A percentile compares a stretch with the other conserved stretches of the same genome.
Conservation (phyloP, 2,329 filamentous ascomycete genomes). For the Volutella citrinella region DNA sequence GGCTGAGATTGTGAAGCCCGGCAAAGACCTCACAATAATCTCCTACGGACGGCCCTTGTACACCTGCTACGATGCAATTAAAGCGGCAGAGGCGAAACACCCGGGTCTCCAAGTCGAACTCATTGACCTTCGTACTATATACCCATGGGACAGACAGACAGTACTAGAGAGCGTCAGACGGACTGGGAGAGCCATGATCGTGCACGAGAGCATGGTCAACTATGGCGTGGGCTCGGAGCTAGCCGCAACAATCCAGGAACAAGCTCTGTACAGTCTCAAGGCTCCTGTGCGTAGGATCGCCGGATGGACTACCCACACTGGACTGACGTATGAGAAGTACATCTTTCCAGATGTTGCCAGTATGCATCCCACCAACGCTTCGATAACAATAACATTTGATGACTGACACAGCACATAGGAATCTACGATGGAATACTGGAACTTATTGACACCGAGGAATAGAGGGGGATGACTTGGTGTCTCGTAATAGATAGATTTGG, state of each 20-base stretch:
- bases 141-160: constrained; percentile 82
- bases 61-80: constrained; percentile 72
- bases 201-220: constrained; percentile 89
- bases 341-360: constrained; percentile 80
- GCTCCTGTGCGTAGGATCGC: constrained; percentile 79
- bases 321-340: constrained; percentile 73
- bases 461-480: too few relatives aligned
- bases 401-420: constrained; percentile 51
- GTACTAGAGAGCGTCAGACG: constrained; percentile 78
- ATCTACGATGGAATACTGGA: constrained; percentile 68
- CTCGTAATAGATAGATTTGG: too few relatives aligned
- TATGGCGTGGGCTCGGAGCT: constrained; percentile 84
- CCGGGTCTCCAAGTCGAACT: constrained; percentile 74
- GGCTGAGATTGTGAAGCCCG: constrained; percentile 76
- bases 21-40: constrained; percentile 74
- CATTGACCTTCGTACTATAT: constrained; percentile 81
- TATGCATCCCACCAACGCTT: constrained; percentile 46
- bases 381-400: neutral
- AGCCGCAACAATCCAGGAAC: constrained; percentile 79
- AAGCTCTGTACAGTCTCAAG: constrained; percentile 75
- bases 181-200: constrained; percentile 79
- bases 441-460: constrained; percentile 55
- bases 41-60: constrained; percentile 91
- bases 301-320: constrained; percentile 80
- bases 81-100: constrained; percentile 67